Evolutionary conservation across 805 yeast genomes (phyloP).

Genomic region (Saccharomycopsis sp.): DNA sequence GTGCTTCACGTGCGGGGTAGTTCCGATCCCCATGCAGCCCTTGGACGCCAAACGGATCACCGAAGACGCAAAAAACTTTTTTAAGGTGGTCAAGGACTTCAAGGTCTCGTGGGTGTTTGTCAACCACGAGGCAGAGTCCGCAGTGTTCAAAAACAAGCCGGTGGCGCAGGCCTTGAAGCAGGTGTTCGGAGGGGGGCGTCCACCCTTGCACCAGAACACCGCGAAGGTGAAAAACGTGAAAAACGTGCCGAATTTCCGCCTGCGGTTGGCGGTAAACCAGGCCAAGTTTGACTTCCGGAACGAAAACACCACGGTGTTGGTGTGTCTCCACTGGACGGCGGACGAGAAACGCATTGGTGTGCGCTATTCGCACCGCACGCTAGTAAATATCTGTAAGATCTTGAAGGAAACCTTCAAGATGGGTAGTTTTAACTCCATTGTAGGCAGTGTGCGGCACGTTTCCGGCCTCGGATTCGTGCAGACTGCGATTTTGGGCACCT

Average conservation of each 20-base stretch:
- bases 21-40: conserved; percentile 72
- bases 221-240: conserved; percentile 41
- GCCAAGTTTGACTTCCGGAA: conserved; percentile 31
- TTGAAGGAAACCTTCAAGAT: conserved; percentile 89
- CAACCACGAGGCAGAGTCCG: conserved; percentile 64
- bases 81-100: conserved; percentile 61
- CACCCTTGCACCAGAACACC: conserved; percentile 61
- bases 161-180: conserved; percentile 53
- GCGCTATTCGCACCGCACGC: conserved; percentile 44
- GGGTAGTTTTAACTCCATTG: conserved; percentile 59
- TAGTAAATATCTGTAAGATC: conserved; percentile 77
- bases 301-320: conserved; percentile 42
- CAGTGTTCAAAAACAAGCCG: conserved; percentile 57
- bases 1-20: conserved; percentile 72
- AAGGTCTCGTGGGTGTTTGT: conserved; percentile 67
- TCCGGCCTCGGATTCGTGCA: conserved; percentile 85
- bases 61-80: conserved; percentile 67
- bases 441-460: conserved; percentile 83
- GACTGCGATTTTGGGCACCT: conserved; percentile 77
- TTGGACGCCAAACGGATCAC: conserved; percentile 57
- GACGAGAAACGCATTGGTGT: conserved; percentile 63
- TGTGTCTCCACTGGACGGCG: conserved; percentile 66
- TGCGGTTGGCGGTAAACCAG: conserved; percentile 19
- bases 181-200: conserved; percentile 27
- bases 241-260: conserved; percentile 18